Evolutionary conservation across 1,284 basidiomycete genomes (phyloP), one percentile per base, ranked within the genome.

Genomic region (Lentinula novae-zelandiae): DNA sequence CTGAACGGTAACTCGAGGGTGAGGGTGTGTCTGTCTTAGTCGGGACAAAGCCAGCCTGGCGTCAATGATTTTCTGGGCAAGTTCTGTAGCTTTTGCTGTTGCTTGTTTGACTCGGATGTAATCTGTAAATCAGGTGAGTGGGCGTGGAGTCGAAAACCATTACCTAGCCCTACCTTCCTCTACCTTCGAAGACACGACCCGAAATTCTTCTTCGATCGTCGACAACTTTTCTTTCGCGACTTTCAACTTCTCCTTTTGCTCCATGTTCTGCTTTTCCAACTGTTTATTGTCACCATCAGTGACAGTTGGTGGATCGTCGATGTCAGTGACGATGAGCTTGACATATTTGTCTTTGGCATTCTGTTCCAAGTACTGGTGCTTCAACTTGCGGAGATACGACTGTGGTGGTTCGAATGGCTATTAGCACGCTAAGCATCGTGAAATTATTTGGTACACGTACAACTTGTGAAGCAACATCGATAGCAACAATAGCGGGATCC

Each of bases 271-370:
- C 6, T 75, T 67, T 52, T 83, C 77, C 57, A 89, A 78, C 39
- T 79, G 79, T 62, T 89, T 85, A 67, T 93, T 93, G 65, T 90
- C 87, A 27, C 88, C 87, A 6, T 83, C 83, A 2, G 84, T 87
- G 39, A 93, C 85, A 55, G 85, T 81, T 3, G 87, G 87, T 0
- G 90, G 89, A 62, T 92, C 89, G 63, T 91, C 86, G 64, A 87
- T 88, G 60, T 93, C 88, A 69, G 87, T 90, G 55, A 93, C 89
- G 65, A 95, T 93, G 0, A 84, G 86, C 69, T 88, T 89, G 68
- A 94, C 81, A 69, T 94, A 95, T 71, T 89, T 86, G 65, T 92
- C 84, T 71, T 95, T 95, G 3, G 93, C 90, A 66, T 93, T 91
- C 72, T 93, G 90, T 68, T 95, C 92, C 22, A 94, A 76, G 68